A percentile compares a stretch with the other conserved stretches of the same genome.
Conservation (phyloP, 768 basidiomycete genomes). For the Termitomyces sp. region DNA sequence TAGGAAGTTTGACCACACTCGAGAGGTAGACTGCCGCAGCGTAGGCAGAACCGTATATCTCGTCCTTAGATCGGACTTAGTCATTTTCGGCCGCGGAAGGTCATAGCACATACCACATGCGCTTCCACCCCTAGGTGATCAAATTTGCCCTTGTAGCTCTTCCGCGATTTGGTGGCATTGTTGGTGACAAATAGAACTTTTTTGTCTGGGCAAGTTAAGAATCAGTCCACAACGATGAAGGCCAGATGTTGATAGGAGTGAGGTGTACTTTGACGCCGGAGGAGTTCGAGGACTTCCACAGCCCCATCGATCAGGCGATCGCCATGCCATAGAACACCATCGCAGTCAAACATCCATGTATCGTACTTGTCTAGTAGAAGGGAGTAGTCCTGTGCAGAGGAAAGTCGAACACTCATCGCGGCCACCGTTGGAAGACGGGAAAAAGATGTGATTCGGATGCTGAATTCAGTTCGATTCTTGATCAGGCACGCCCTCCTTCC, state of each 20-base stretch:
- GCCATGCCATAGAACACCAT: conserved; percentile 93
- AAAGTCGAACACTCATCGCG: conserved; percentile 35
- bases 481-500: neutral
- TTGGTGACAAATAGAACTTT: conserved; percentile 92
- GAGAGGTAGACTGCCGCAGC: conserved; percentile 72
- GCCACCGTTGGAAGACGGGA: neutral
- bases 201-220: conserved; percentile 54
- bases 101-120: conserved; percentile 60
- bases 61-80: conserved; percentile 60
- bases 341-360: conserved; percentile 96
- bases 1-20: conserved; percentile 84
- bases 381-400: conserved; percentile 45
- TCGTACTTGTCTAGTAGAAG: conserved; percentile 67
- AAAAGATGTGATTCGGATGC: neutral
- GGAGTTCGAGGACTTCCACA: conserved; percentile 65
- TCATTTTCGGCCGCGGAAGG: neutral
- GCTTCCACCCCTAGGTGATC: conserved; percentile 86
- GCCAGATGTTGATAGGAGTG: conserved; percentile 1
- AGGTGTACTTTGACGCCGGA: conserved; percentile 66
- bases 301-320: conserved; percentile 78
- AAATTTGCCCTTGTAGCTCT: conserved; percentile 86
- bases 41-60: conserved; percentile 95
- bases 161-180: conserved; percentile 92
- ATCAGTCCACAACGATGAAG: conserved; percentile 12
- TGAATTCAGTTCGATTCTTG: neutral